A percentile compares a stretch with the other conserved stretches of the same genome.
These are phyloP conservation scores for Ceratocystis diversiconidia DNA, from an alignment of 2,329 filamentous ascomycete species.

Conservation along the genomic window DNA sequence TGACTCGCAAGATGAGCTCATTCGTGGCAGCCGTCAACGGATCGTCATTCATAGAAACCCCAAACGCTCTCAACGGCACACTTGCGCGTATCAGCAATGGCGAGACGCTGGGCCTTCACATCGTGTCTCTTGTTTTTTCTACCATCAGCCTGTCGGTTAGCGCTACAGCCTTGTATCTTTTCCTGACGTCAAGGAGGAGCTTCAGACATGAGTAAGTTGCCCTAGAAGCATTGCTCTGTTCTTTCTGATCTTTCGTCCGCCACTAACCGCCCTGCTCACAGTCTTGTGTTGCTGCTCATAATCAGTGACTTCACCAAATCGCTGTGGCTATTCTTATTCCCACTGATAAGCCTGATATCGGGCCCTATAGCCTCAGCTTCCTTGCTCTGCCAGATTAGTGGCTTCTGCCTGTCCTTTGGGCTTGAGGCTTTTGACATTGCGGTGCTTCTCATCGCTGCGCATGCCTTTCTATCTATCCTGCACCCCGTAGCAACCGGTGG, in stretches of 20 bases:
- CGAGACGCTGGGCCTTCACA: slow-evolving; percentile 21
- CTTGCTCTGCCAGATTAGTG: slow-evolving; percentile 51
- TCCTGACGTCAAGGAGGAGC: slow-evolving; percentile 55
- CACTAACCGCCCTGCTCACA: slow-evolving; percentile 23
- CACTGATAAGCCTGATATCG: slow-evolving; percentile 40
- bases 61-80: neutral
- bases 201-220: slow-evolving; percentile 56
- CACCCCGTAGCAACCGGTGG: slow-evolving; percentile 34
- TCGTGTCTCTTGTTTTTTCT: slow-evolving; percentile 29
- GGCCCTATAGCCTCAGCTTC: slow-evolving; percentile 38
- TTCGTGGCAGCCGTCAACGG: neutral
- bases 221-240: neutral
- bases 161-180: slow-evolving; percentile 52
- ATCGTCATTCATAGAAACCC: neutral
- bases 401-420: slow-evolving; percentile 52
- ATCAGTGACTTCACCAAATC: slow-evolving; percentile 58
- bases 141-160: slow-evolving; percentile 43
- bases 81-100: neutral
- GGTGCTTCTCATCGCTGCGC: slow-evolving; percentile 58
- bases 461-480: slow-evolving; percentile 60
- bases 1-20: neutral
- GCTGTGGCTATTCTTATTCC: slow-evolving; percentile 52
- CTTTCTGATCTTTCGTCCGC: neutral
- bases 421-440: slow-evolving; percentile 58
- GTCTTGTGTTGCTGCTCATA: slow-evolving; percentile 61